Evolutionary conservation across 192 early-diverging fungal genomes (phyloP).

Genomic region (Linnemannia elongata): DNA sequence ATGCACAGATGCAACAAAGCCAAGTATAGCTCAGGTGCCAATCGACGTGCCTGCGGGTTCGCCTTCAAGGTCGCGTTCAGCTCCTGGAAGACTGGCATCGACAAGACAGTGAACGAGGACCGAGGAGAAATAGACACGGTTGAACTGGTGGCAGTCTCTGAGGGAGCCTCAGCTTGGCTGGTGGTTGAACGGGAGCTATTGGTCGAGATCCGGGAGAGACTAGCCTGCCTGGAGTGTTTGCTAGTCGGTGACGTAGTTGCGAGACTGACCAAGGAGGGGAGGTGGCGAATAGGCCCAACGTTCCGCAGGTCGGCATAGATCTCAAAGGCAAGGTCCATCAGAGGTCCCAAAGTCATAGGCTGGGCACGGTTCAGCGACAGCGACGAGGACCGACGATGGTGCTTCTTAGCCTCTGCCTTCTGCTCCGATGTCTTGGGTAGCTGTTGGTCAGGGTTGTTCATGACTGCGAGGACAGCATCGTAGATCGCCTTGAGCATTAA

Average conservation of each 20-base stretch:
- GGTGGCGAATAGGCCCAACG: slow-evolving; percentile 43
- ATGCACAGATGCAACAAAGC: slow-evolving; percentile 38
- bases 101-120: slow-evolving; percentile 17
- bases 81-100: slow-evolving; percentile 29
- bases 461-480: slow-evolving; percentile 32
- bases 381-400: slow-evolving; percentile 37
- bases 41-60: slow-evolving; percentile 25
- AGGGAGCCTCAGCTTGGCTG: background rate
- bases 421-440: background rate
- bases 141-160: slow-evolving; percentile 5
- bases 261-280: slow-evolving; percentile 25
- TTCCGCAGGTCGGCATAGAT: slow-evolving; percentile 50
- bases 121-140: slow-evolving; percentile 31
- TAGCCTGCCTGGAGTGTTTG: background rate
- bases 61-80: slow-evolving; percentile 39
- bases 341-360: slow-evolving; percentile 47
- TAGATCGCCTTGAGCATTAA: slow-evolving; percentile 52
- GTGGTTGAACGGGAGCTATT: background rate
- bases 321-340: slow-evolving; percentile 52
- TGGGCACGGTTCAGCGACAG: slow-evolving; percentile 46
- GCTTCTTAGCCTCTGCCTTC: slow-evolving; percentile 15
- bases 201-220: slow-evolving; percentile 5
- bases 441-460: slow-evolving; percentile 30
- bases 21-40: slow-evolving; percentile 36
- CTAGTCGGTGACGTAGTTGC: slow-evolving; percentile 28